Evolutionary conservation across 2,329 filamentous ascomycete species (phyloP).

Genomic region (Verticillium nubilum): DNA sequence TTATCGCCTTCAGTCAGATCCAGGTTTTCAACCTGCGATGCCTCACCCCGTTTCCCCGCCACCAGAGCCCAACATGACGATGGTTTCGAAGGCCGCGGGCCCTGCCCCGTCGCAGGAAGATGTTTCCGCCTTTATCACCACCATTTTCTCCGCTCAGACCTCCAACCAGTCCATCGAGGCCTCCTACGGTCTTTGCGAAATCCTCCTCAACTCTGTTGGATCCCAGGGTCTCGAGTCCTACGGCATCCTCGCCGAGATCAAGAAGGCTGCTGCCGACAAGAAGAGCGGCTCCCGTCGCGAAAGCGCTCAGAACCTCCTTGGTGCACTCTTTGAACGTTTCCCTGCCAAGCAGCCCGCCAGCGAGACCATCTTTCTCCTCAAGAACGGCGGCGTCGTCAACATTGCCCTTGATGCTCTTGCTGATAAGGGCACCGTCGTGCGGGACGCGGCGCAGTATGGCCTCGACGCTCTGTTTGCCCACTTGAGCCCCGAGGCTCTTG

Average conservation of each 20-base stretch:
- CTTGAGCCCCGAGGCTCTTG: constrained; percentile 75
- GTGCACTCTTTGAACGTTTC: constrained; percentile 88
- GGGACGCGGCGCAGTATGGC: constrained; percentile 89
- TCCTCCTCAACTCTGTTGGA: constrained; percentile 49
- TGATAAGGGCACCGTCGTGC: constrained; percentile 85
- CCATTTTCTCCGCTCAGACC: constrained; percentile 63
- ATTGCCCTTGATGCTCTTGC: constrained; percentile 78
- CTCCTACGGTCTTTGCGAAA: constrained; percentile 55
- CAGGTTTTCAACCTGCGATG: constrained; percentile 23
- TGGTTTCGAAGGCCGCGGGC: constrained; percentile 42
- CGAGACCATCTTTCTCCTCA: constrained; percentile 77
- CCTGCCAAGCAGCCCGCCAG: constrained; percentile 69
- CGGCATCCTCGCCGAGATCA: constrained; percentile 49
- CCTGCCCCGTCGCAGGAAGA: constrained; percentile 62
- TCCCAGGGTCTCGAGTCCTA: constrained; percentile 47
- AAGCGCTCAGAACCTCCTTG: constrained; percentile 90
- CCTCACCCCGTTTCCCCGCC: constrained; percentile 45
- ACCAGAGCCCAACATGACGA: constrained; percentile 16
- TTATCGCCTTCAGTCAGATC: background rate
- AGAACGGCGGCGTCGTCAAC: constrained; percentile 68
- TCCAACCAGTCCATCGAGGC: constrained; percentile 65
- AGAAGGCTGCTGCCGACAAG: constrained; percentile 83
- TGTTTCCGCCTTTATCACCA: constrained; percentile 57
- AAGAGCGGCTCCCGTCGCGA: constrained; percentile 83
- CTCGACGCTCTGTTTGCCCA: constrained; percentile 81